Base-by-base conservation (phyloP, 2,329 filamentous ascomycete species). In the Fusarium redolens region DNA sequence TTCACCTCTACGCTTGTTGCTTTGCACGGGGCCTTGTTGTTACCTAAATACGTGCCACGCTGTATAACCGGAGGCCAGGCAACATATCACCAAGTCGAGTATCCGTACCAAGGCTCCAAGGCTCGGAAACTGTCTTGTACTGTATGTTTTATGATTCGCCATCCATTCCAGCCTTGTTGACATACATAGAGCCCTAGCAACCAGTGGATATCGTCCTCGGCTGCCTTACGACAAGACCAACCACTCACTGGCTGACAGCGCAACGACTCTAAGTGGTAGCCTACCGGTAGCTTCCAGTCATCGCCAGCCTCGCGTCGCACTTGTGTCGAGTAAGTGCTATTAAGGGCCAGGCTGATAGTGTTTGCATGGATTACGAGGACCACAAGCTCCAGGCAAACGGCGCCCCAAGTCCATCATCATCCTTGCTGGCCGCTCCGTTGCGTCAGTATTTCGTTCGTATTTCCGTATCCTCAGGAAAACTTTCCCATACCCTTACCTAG, bases 381-480 rank as follows among this genome's bases (percentile, higher is more conserved):
- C 61, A 62, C 56, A 75, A 65, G 30, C 50, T 63, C 44, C 67
- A 65, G 45, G 41, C 61, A 70, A 65, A 69, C 51, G 50, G 68
- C 31, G 68, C 61, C 65, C 61, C 60, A 55, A 70, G 52, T 41
- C 54, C 13, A 55, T 73, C 18, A 40, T 54, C 52, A 75, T 55
- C 74, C 65, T 65, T 57, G 60, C 54, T 60, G 64, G 64, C 64
- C 64, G 72, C 55, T 57, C 55, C 35, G 74, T 75, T 77, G 74
- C 70, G 71, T 73, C 70, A 75, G 72, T 75, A 64, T 54, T 28
- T 54, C 12, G 33, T 54, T 77, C 75, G 75, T 77, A 76, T 77
- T 76, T 61, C 72, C 64, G 71, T 71, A 55, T 68, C 40, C 73
- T 66, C 55, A 59, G 38, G 55, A 43, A 59, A 60, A 69, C 55